phyloP scores from a whole-genome alignment of 345 rosid genomes.

The Bruguiera parviflora region DNA sequence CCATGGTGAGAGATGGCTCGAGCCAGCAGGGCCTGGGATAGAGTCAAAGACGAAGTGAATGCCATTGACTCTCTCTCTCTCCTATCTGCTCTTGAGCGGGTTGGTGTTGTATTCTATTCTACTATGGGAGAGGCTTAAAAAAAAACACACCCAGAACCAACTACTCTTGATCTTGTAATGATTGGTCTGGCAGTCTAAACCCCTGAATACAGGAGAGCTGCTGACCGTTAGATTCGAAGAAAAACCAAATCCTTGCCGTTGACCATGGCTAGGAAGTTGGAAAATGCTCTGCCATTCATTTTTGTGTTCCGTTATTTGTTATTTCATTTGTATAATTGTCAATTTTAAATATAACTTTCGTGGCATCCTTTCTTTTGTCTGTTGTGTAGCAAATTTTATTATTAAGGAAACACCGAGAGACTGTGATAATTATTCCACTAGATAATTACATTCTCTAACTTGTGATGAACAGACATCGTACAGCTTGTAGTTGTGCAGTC shows the following conservation, averaged over 20 bases:
- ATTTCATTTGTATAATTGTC: not conserved
- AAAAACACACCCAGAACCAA: conserved; percentile 15
- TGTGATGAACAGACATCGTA: too few relatives aligned
- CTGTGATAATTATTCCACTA: too few relatives aligned
- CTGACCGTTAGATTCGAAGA: conserved; percentile 44
- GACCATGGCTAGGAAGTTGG: conserved; percentile 32
- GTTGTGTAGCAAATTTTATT: not conserved
- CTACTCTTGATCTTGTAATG: conserved; percentile 27
- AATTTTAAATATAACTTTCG: not conserved
- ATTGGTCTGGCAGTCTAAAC: conserved; percentile 35
- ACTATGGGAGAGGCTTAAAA: too few relatives aligned
- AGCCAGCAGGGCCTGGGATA: conserved; percentile 54
- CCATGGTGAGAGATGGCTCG: conserved; percentile 47
- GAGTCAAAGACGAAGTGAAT: conserved; percentile 50
- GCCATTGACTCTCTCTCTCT: conserved; percentile 35
- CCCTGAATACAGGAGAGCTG: conserved; percentile 26
- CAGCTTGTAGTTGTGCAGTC: too few relatives aligned
- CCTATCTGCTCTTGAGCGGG: not conserved
- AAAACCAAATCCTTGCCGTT: conserved; percentile 26
- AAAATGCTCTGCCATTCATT: conserved; percentile 38
- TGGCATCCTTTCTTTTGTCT: not conserved
- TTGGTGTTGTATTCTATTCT: not conserved
- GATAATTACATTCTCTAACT: too few relatives aligned
- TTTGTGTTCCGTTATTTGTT: not conserved
- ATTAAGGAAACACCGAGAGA: too few relatives aligned